These are phyloP conservation scores for Phoma sp. DNA, from an alignment of 2,329 filamentous ascomycete genomes.

Conservation along the genomic window DNA sequence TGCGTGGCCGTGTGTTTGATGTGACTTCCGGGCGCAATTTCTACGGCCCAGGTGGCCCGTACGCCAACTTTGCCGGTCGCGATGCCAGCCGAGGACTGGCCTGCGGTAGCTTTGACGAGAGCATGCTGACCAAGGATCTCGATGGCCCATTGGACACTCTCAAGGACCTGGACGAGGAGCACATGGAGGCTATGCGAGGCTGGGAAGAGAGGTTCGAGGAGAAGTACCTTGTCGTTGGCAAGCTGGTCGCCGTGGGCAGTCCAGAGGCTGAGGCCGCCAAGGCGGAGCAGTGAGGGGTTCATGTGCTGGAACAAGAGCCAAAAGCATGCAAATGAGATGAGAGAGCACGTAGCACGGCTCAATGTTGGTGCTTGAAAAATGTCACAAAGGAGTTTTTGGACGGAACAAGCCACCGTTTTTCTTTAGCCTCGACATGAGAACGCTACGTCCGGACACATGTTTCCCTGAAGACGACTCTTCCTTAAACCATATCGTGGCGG, in stretches of 20 bases:
- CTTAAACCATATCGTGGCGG: too few relatives aligned
- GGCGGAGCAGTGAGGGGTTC: slow-evolving; percentile 19
- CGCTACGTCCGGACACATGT: too few relatives aligned
- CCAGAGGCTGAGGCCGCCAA: slow-evolving; percentile 57
- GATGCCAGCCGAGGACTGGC: slow-evolving; percentile 83
- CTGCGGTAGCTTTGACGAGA: slow-evolving; percentile 22
- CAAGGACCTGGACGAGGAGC: slow-evolving; percentile 72
- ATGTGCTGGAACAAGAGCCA: neutral
- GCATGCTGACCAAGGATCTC: slow-evolving; percentile 73
- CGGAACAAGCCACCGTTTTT: too few relatives aligned
- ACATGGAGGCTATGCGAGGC: slow-evolving; percentile 81
- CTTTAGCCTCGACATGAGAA: too few relatives aligned
- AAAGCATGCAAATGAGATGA: too few relatives aligned
- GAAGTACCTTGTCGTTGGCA: slow-evolving; percentile 95
- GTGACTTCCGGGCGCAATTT: slow-evolving; percentile 87
- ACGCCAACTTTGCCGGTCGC: slow-evolving; percentile 92
- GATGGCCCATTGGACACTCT: slow-evolving; percentile 82
- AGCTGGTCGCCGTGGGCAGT: slow-evolving; percentile 71
- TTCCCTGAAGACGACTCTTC: too few relatives aligned
- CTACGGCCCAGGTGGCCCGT: slow-evolving; percentile 94
- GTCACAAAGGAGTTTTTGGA: too few relatives aligned
- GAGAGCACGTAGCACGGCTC: too few relatives aligned
- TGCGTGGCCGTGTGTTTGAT: slow-evolving; percentile 90
- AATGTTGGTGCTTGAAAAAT: too few relatives aligned
- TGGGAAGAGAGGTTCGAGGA: slow-evolving; percentile 94